Evolutionary conservation across 106 monocot species (phyloP).

Genomic region (Xerophyta viscosa): DNA sequence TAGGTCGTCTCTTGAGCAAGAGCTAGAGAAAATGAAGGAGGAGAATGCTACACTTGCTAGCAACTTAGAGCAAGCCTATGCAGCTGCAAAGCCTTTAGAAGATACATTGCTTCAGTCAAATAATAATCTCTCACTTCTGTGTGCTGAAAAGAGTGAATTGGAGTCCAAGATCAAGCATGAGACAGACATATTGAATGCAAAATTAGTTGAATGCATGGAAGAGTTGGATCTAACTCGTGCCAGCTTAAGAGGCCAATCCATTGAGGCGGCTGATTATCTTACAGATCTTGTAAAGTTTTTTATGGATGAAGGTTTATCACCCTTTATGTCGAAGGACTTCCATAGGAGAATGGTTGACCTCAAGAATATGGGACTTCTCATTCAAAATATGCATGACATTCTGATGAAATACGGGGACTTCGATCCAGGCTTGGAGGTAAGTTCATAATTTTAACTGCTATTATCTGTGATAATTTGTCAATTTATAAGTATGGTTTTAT

Average conservation of each 20-base stretch:
- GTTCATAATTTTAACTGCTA: not conserved
- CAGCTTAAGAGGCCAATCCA: constrained; percentile 38
- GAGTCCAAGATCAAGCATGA: constrained; percentile 40
- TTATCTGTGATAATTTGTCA: too few relatives aligned
- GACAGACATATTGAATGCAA: constrained; percentile 46
- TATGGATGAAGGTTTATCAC: constrained; percentile 36
- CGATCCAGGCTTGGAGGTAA: constrained; percentile 43
- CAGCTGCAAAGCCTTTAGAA: constrained; percentile 42
- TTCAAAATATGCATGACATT: constrained; percentile 60
- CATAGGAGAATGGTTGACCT: constrained; percentile 34
- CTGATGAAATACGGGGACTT: constrained; percentile 17
- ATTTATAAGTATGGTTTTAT: too few relatives aligned
- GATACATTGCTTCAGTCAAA: constrained; percentile 39
- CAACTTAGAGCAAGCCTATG: constrained; percentile 47
- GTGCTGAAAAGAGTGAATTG: constrained; percentile 44
- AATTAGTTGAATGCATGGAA: constrained; percentile 47
- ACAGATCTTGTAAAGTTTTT: constrained; percentile 38
- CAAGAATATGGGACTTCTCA: constrained; percentile 40
- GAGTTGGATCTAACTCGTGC: constrained; percentile 44
- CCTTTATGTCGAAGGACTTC: constrained; percentile 49
- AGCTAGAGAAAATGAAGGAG: constrained; percentile 50
- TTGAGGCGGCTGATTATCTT: constrained; percentile 40
- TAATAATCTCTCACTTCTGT: constrained; percentile 33
- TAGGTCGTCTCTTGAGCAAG: constrained; percentile 34
- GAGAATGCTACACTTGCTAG: constrained; percentile 30